Conservation (phyloP, 1,284 basidiomycete genomes). For the Naganishia liquefaciens region DNA sequence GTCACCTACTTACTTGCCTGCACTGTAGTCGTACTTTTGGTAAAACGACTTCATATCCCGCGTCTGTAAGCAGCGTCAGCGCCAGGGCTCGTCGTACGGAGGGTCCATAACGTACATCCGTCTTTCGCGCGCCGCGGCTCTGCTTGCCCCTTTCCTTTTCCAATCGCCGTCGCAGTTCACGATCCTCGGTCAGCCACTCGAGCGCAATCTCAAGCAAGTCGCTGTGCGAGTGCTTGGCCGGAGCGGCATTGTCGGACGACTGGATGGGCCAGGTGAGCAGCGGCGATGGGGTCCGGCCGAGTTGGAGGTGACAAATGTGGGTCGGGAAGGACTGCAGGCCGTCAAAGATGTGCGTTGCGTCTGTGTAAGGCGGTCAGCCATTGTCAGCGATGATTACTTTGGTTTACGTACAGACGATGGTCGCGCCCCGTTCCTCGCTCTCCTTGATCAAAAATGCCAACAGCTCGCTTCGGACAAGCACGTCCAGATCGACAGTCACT, state of each 20-base stretch:
- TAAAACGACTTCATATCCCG: constrained; percentile 86
- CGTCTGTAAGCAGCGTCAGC: constrained; percentile 50
- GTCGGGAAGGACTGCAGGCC: constrained; percentile 84
- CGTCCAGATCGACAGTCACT: constrained; percentile 98
- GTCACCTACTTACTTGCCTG: constrained; percentile 16
- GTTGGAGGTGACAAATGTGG: constrained; percentile 82
- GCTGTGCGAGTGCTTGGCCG: constrained; percentile 43
- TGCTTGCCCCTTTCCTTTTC: constrained; percentile 60
- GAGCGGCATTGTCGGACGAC: constrained; percentile 32
- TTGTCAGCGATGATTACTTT: no score
- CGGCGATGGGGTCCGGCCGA: constrained; percentile 65
- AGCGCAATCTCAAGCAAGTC: constrained; percentile 72
- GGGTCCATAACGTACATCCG: constrained; percentile 56
- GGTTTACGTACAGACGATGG: constrained; percentile 74
- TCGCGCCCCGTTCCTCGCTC: constrained; percentile 76
- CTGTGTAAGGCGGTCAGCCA: constrained; percentile 52
- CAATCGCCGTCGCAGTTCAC: constrained; percentile 64
- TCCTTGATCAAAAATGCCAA: constrained; percentile 84
- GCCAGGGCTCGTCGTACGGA: no score
- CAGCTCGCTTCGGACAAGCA: constrained; percentile 88
- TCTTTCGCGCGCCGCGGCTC: constrained; percentile 66
- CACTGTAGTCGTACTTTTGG: constrained; percentile 65
- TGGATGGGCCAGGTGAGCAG: constrained; percentile 69
- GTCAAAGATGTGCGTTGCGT: constrained; percentile 95
- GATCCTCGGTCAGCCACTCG: constrained; percentile 81